phyloP scores from a whole-genome alignment of 768 basidiomycete species.

The Podaxis rugospora region DNA sequence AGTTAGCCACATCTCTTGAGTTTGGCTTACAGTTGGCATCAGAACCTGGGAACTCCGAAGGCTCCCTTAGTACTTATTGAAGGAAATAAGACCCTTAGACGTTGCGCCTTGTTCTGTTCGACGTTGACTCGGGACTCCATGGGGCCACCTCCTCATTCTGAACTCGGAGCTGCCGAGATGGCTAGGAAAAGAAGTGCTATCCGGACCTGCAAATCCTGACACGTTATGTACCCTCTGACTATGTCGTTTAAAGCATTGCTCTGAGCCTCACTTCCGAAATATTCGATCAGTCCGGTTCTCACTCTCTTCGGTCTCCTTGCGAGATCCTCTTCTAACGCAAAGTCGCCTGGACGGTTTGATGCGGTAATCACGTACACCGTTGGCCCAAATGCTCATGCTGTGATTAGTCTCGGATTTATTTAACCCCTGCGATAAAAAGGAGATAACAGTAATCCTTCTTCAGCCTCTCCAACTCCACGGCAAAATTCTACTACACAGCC shows the following conservation, averaged over 20 bases:
- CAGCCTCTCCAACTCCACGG: neutral
- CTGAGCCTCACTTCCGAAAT: neutral
- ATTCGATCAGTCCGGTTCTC: neutral
- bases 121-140: slow-evolving; percentile 5
- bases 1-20: neutral
- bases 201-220: neutral
- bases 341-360: neutral
- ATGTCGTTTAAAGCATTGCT: neutral
- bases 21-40: neutral
- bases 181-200: neutral
- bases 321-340: neutral
- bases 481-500: neutral
- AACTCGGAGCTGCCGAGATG: slow-evolving; percentile 3
- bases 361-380: neutral
- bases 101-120: neutral
- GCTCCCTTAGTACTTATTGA: neutral
- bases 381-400: neutral
- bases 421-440: neutral
- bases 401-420: too few species aligned
- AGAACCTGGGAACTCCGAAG: neutral
- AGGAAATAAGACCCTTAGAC: neutral
- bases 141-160: neutral
- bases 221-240: neutral
- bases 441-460: neutral
- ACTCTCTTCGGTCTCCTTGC: neutral